Percentiles rank a stretch among this genome's conserved stretches.
Evolutionary conservation across 2,329 filamentous ascomycete genomes (phyloP).

Genomic region (Exophiala xenobiotica): DNA sequence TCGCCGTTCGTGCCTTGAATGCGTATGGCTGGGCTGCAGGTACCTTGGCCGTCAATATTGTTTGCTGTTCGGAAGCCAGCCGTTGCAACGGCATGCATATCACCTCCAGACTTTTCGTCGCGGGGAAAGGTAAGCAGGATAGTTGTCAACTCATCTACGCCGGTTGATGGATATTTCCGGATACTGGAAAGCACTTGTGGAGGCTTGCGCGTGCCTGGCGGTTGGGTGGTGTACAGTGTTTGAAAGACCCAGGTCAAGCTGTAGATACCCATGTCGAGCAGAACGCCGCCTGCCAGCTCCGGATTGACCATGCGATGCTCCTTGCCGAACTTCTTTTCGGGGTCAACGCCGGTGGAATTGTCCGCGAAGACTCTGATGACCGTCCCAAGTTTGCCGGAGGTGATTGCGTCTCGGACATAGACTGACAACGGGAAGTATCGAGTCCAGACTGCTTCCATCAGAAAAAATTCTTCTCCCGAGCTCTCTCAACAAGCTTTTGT

Average conservation of each 20-base stretch:
- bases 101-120: slow-evolving; percentile 62
- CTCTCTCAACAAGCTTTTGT: slow-evolving; percentile 68
- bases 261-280: slow-evolving; percentile 86
- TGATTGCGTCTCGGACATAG: slow-evolving; percentile 40
- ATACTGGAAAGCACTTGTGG: slow-evolving; percentile 63
- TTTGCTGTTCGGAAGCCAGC: slow-evolving; percentile 31
- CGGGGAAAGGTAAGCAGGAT: slow-evolving; percentile 31
- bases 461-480: slow-evolving; percentile 69
- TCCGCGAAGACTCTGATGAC: slow-evolving; percentile 61
- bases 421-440: slow-evolving; percentile 77
- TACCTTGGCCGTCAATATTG: slow-evolving; percentile 29
- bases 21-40: slow-evolving; percentile 28
- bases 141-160: slow-evolving; percentile 35
- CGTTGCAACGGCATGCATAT: slow-evolving; percentile 52
- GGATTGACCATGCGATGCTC: slow-evolving; percentile 79
- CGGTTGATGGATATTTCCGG: slow-evolving; percentile 28
- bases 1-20: slow-evolving; percentile 33
- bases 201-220: slow-evolving; percentile 60
- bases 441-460: slow-evolving; percentile 90
- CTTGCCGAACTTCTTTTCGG: slow-evolving; percentile 49
- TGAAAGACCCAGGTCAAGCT: slow-evolving; percentile 82
- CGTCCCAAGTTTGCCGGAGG: slow-evolving; percentile 52
- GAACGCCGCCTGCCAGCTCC: slow-evolving; percentile 76
- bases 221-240: slow-evolving; percentile 60
- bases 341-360: slow-evolving; percentile 9